phyloP scores from a whole-genome alignment of 805 yeast species.

The Jamesozyma hellenica region DNA sequence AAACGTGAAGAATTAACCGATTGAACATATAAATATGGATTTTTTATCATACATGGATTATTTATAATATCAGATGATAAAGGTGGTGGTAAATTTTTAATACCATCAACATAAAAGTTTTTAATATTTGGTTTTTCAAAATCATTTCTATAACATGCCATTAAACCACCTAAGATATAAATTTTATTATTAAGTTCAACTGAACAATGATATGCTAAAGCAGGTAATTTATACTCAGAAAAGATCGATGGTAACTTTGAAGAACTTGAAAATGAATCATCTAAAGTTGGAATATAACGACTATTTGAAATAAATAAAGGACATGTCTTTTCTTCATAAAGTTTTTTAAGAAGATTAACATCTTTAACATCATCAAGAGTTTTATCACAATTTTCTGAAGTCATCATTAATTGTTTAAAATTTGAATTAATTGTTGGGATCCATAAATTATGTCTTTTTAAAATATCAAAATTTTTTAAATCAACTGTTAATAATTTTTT shows the following conservation, averaged over 20 bases:
- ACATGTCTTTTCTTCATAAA: slow-evolving; percentile 12
- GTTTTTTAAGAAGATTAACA: not conserved
- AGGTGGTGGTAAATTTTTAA: slow-evolving; percentile 38
- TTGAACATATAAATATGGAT: slow-evolving; percentile 30
- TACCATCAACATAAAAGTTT: slow-evolving; percentile 32
- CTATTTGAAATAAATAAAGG: slow-evolving; percentile 20
- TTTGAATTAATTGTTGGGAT: slow-evolving; percentile 16
- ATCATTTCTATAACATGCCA: slow-evolving; percentile 20
- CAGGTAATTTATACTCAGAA: slow-evolving; percentile 34
- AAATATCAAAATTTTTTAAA: slow-evolving; percentile 9
- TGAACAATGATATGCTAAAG: slow-evolving; percentile 36
- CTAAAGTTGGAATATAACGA: slow-evolving; percentile 15
- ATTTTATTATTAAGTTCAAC: slow-evolving; percentile 32
- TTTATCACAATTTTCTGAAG: not conserved
- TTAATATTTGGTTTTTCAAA: slow-evolving; percentile 28
- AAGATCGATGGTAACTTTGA: slow-evolving; percentile 25
- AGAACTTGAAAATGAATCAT: slow-evolving; percentile 22
- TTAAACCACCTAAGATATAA: slow-evolving; percentile 39
- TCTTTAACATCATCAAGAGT: not conserved
- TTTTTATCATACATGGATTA: slow-evolving; percentile 35
- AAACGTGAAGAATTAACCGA: slow-evolving; percentile 34
- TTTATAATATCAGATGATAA: slow-evolving; percentile 33
- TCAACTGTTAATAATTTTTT: slow-evolving; percentile 17
- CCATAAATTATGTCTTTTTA: slow-evolving; percentile 25
- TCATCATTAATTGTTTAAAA: slow-evolving; percentile 1